Conservation (phyloP, 2,329 filamentous ascomycete genomes). For the Thelonectria rubi region DNA sequence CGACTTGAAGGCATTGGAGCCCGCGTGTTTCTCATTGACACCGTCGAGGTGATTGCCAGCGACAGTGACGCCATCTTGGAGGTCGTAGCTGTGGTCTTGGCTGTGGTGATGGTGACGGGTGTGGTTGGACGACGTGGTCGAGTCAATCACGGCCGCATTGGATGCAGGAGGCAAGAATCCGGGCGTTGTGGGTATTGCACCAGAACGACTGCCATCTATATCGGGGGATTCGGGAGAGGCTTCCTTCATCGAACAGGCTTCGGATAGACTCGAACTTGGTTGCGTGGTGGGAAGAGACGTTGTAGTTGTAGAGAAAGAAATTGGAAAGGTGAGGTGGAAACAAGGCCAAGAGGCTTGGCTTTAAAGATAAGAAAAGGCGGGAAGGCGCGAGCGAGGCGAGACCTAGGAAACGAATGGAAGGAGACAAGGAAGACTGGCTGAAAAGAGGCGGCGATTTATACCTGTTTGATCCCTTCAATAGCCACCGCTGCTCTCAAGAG, state of each 20-base stretch:
- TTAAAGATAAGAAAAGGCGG: conserved; percentile 7
- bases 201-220: conserved; percentile 66
- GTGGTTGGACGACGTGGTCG: conserved; percentile 19
- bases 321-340: not conserved
- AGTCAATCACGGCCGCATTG: conserved; percentile 33
- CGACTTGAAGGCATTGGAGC: conserved; percentile 38
- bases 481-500: not conserved
- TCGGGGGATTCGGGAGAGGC: conserved; percentile 61
- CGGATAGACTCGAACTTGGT: conserved; percentile 16
- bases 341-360: conserved; percentile 15
- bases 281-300: not conserved
- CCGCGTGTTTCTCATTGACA: conserved; percentile 29
- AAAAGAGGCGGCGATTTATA: conserved; percentile 18
- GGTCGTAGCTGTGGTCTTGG: conserved; percentile 15
- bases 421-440: not conserved
- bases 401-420: not conserved
- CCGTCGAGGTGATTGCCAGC: conserved; percentile 20
- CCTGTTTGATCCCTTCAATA: not conserved
- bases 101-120: not conserved
- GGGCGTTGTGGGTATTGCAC: conserved; percentile 64
- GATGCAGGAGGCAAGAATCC: conserved; percentile 48
- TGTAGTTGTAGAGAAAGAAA: not conserved
- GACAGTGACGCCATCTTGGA: conserved; percentile 11
- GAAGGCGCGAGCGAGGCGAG: not conserved
- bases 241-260: conserved; percentile 69